Percentiles rank a stretch among this genome's conserved stretches.
Evolutionary conservation across 306 rosid species (phyloP).

Genomic region (Pterocarpus macrocarpus): DNA sequence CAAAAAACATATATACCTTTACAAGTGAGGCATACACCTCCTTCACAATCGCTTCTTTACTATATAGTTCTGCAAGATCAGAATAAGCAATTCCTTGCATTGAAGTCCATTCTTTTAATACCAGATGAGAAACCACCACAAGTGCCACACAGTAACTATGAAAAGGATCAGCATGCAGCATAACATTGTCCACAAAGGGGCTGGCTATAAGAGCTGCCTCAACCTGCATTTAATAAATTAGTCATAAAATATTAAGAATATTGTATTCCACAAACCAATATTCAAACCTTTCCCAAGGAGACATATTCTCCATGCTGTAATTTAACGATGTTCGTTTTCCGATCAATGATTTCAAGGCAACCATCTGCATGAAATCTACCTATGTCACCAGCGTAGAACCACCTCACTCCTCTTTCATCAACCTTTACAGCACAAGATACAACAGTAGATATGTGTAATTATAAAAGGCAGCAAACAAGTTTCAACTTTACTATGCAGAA

Average conservation of each 20-base stretch:
- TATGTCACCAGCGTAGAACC: slow-evolving; percentile 96
- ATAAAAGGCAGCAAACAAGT: slow-evolving; percentile 7
- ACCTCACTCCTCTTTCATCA: slow-evolving; percentile 87
- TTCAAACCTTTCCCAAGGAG: slow-evolving; percentile 90
- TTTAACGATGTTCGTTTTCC: slow-evolving; percentile 95
- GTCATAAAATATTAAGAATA: slow-evolving; percentile 38
- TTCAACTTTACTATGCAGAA: slow-evolving; percentile 34
- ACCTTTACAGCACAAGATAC: slow-evolving; percentile 59
- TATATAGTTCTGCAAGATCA: slow-evolving; percentile 71
- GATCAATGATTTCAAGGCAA: slow-evolving; percentile 94
- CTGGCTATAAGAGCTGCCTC: slow-evolving; percentile 85
- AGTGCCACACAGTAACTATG: slow-evolving; percentile 89
- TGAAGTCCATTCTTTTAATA: slow-evolving; percentile 83
- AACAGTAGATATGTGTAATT: background rate
- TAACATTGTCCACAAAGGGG: slow-evolving; percentile 80
- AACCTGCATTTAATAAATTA: slow-evolving; percentile 65
- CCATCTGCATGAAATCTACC: slow-evolving; percentile 92
- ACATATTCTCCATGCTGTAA: slow-evolving; percentile 98
- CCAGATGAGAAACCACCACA: slow-evolving; percentile 74
- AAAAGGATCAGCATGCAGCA: slow-evolving; percentile 94
- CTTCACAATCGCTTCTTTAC: slow-evolving; percentile 72
- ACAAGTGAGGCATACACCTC: slow-evolving; percentile 75
- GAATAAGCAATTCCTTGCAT: slow-evolving; percentile 70
- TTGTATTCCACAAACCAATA: slow-evolving; percentile 33
- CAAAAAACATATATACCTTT: slow-evolving; percentile 60